Evolutionary conservation across 1,284 basidiomycete genomes (phyloP), one percentile per base, ranked within the genome.

Genomic region (Sporisorium scitamineum): DNA sequence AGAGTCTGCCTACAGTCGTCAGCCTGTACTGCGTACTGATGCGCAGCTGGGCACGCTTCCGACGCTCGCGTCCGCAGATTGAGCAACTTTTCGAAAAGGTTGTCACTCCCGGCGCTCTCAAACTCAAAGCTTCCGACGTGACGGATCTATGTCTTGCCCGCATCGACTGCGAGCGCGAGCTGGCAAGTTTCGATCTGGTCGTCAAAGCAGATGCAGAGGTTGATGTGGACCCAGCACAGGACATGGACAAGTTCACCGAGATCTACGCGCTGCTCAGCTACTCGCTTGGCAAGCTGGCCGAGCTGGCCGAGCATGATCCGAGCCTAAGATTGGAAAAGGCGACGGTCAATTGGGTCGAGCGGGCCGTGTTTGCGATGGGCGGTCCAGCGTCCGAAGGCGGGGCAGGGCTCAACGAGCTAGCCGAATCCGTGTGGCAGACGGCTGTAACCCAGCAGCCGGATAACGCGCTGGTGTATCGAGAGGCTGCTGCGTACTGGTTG

Each of bases 111-210:
- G 76, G 71, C 41, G 59, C 67, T 6, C 45, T 81, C n/a, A 27
- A 52, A 0, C 47, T 62, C 14, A 62, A 62, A 26, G 75, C 64
- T 8, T 60, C 66, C 11, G 69, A 67, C 8, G 55, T 81, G 2
- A 68, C 78, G 14, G 67, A 80, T 7, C 65, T 85, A 11, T 69
- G 83, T 9, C 63, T 82, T 0, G 80, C 80, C 5, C 62, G 78
- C 10, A 54, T 84, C n/a, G 83, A 85, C 61, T 74, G 77, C 61
- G 82, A 82, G 64, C 70, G 83, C 31, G 73, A 80, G 29, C 60
- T 69, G 11, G 76, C 75, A 0, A 62, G 73, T 10, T 60, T 66
- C 18, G 72, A 74, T 6, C 48, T 80, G 9, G 63, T 71, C 7
- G 24, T 61, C 9, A 61, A 69, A 42, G 42, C 62, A 11, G 59